Evolutionary conservation across 768 basidiomycete genomes (phyloP), one percentile per base, ranked within the genome.

Genomic region (Lactarius vividus): DNA sequence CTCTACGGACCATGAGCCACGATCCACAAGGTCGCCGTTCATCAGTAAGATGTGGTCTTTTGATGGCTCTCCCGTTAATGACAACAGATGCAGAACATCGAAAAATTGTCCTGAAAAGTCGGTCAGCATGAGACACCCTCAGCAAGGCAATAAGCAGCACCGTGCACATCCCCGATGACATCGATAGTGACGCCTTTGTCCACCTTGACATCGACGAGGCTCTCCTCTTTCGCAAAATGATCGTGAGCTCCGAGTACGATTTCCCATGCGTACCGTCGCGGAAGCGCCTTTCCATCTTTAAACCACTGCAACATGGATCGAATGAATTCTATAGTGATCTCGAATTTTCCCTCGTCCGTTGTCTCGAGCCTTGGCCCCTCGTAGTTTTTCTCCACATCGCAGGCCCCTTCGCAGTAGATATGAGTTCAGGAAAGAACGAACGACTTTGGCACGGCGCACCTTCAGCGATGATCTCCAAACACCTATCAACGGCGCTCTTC

Each of bases 11-110:
- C 93, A 95, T 31, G 91, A 92, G n/a, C 96, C 96, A 67, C 96
- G 87, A 76, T 99, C 96, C 42, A 99, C 96, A 56, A 98, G 88
- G 80, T 99, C 96, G 11, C 95, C 92, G 74, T 94, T 94, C 88
- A 95, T 94, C 59, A 96, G 77, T 57, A 95, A 75, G 71, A 88
- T 88, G 70, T 98, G 96, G n/a, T 85, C 87, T 62, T 91, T 84
- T 62, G 81, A 88, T 15, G 97, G 97, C 63, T 87, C 83, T 18
- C 92, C 94, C 0, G 96, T 97, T 70, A 97, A 80, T 1, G 87
- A 86, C 71, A 90, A 86, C 20, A 99, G 81, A 78, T 98, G 88
- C 61, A 96, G 78, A 69, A 98, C 81, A 76, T 98, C 97, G 75
- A 93, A 98, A 79, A 90, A 96, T 83, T 98, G 96, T 31, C 94